phyloP scores from a whole-genome alignment of 495 filamentous ascomycete species.

The Penicillium riverlandense region DNA sequence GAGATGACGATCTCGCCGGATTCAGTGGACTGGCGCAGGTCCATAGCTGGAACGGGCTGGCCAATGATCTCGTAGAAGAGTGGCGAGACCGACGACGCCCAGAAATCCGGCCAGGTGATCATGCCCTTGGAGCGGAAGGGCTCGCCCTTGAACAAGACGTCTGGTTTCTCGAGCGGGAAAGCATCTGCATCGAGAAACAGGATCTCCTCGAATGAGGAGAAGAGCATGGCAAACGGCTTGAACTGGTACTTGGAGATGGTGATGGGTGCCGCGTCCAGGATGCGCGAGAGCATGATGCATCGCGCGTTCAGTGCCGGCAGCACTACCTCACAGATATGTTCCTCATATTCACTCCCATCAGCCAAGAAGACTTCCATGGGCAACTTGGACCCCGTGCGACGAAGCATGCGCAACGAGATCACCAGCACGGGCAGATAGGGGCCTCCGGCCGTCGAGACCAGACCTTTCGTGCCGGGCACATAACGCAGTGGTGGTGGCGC shows the following conservation, averaged over 20 bases:
- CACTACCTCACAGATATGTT: slow-evolving; percentile 38
- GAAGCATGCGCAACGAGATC: slow-evolving; percentile 44
- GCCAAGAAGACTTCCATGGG: slow-evolving; percentile 51
- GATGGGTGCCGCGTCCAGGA: slow-evolving; percentile 19
- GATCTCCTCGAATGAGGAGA: slow-evolving; percentile 47
- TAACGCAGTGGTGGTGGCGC: slow-evolving; percentile 19
- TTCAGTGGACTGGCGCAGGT: slow-evolving; percentile 35
- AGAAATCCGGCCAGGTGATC: slow-evolving; percentile 52
- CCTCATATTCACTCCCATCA: slow-evolving; percentile 34
- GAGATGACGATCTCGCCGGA: slow-evolving; percentile 47
- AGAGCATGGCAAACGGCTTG: slow-evolving; percentile 47
- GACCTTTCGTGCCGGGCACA: slow-evolving; percentile 27
- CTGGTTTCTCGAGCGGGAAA: slow-evolving; percentile 41
- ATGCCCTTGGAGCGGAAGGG: slow-evolving; percentile 39
- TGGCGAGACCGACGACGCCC: slow-evolving; percentile 39
- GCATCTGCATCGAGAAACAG: slow-evolving; percentile 49
- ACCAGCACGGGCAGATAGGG: slow-evolving; percentile 35
- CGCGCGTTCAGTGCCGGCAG: slow-evolving; percentile 40
- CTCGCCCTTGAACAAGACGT: slow-evolving; percentile 33
- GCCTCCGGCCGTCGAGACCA: slow-evolving; percentile 35
- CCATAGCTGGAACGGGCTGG: slow-evolving; percentile 18
- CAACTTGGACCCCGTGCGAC: slow-evolving; percentile 42
- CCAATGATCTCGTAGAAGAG: slow-evolving; percentile 43
- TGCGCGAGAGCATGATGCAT: slow-evolving; percentile 38
- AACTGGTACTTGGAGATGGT: slow-evolving; percentile 41